Conservation (phyloP, 495 filamentous ascomycete genomes). For the Aspergillus leporis region DNA sequence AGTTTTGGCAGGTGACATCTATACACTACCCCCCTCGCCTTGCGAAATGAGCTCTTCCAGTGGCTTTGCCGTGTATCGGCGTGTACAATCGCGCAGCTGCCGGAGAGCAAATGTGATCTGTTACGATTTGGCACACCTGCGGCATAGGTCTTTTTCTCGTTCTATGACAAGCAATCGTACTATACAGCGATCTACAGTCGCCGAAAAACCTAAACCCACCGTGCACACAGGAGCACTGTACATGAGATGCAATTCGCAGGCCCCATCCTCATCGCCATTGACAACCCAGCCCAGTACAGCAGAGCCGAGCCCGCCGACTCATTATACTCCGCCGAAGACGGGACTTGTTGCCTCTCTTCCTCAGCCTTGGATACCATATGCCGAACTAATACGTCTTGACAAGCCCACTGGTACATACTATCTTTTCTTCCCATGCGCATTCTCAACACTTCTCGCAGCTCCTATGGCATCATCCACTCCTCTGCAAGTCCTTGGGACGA, state of each 20-base stretch:
- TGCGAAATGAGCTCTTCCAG: neutral
- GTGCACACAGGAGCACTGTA: neutral
- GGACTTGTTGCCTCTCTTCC: constrained; percentile 81
- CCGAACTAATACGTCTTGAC: constrained; percentile 89
- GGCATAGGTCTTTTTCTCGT: neutral
- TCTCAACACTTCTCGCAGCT: constrained; percentile 69
- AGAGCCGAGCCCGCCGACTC: constrained; percentile 19
- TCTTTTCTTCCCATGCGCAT: constrained; percentile 92
- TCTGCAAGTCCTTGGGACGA: constrained; percentile 65
- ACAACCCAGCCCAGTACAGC: neutral
- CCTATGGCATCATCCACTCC: constrained; percentile 53
- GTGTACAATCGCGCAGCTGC: neutral
- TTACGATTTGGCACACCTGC: neutral
- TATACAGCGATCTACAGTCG: neutral
- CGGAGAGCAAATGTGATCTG: neutral
- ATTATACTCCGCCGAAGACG: constrained; percentile 68
- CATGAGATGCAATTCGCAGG: neutral
- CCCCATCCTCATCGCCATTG: neutral
- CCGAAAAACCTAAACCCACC: neutral
- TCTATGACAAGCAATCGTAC: neutral
- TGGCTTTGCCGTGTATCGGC: neutral
- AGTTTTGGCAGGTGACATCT: neutral
- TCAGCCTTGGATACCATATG: constrained; percentile 78
- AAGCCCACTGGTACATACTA: constrained; percentile 96
- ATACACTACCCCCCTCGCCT: neutral